Conservation (phyloP, 139 green algal species). For the Picochlorum sp. region DNA sequence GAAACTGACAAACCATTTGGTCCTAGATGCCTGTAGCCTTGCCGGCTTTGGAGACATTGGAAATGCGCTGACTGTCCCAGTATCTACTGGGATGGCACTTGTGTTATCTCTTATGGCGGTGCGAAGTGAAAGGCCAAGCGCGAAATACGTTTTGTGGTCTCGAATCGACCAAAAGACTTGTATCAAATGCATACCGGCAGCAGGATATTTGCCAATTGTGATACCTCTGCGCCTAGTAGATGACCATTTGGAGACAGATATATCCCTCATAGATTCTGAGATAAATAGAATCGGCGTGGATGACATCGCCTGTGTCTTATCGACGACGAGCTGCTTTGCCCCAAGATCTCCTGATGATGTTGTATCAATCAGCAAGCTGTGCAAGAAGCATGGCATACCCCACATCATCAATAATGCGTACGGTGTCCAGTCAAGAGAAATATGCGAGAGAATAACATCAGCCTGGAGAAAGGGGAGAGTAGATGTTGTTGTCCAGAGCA, state of each 20-base stretch:
- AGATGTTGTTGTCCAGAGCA: constrained; percentile 80
- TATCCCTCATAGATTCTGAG: constrained; percentile 32
- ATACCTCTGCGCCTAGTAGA: constrained; percentile 36
- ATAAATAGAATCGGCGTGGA: constrained; percentile 30
- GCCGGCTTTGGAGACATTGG: constrained; percentile 50
- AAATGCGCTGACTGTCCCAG: constrained; percentile 62
- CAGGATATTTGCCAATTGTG: constrained; percentile 61
- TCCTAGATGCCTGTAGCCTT: constrained; percentile 59
- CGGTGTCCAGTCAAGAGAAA: constrained; percentile 65
- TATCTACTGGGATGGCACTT: constrained; percentile 91
- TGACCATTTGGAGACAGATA: constrained; percentile 77
- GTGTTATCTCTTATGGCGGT: constrained; percentile 58
- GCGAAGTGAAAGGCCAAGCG: constrained; percentile 11
- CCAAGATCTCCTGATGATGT: constrained; percentile 60
- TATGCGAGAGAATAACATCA: constrained; percentile 26
- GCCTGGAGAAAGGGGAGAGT: constrained; percentile 65
- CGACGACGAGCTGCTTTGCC: constrained; percentile 94
- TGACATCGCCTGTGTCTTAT: constrained; percentile 56
- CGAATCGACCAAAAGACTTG: constrained; percentile 98
- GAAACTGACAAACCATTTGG: constrained; percentile 59
- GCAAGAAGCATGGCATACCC: constrained; percentile 33
- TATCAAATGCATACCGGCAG: constrained; percentile 76
- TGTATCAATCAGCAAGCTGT: constrained; percentile 67
- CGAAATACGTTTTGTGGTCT: constrained; percentile 79
- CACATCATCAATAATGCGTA: constrained; percentile 99